phyloP scores from a whole-genome alignment of 2,329 filamentous ascomycete genomes.

The Microascus cirrosus region DNA sequence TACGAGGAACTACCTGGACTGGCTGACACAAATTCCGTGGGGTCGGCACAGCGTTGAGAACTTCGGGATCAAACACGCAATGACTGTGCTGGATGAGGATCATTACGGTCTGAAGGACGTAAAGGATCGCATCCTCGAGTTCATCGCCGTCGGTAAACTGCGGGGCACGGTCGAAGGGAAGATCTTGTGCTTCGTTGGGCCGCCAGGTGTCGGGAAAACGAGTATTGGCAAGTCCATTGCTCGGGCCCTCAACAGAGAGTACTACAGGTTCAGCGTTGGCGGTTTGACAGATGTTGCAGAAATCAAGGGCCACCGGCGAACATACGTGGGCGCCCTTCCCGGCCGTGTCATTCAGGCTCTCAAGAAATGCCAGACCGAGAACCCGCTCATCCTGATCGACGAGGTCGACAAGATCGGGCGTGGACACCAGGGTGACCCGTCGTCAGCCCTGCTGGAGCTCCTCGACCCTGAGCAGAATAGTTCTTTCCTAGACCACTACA shows the following conservation, averaged over 20 bases:
- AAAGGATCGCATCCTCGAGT: conserved; percentile 95
- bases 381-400: conserved; percentile 90
- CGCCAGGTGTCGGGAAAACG: conserved; percentile 95
- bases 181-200: conserved; percentile 94
- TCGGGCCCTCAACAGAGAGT: conserved; percentile 84
- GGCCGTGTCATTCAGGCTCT: conserved; percentile 95
- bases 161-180: conserved; percentile 96
- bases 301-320: conserved; percentile 94
- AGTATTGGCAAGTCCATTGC: conserved; percentile 98
- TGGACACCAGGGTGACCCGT: conserved; percentile 92
- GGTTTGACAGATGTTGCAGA: conserved; percentile 95
- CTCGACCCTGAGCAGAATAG: conserved; percentile 95
- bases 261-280: conserved; percentile 97
- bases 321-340: conserved; percentile 90
- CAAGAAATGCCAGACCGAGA: conserved; percentile 98
- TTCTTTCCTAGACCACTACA: conserved; percentile 96
- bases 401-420: conserved; percentile 97
- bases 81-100: conserved; percentile 86
- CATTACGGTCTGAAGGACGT: conserved; percentile 96
- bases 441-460: conserved; percentile 84
- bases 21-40: conserved; percentile 98
- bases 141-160: conserved; percentile 95
- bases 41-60: conserved; percentile 92
- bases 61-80: conserved; percentile 86
- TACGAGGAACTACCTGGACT: conserved; percentile 94